Base-by-base conservation (phyloP, 805 yeast species). In the Zygosaccharomyces bisporus region DNA sequence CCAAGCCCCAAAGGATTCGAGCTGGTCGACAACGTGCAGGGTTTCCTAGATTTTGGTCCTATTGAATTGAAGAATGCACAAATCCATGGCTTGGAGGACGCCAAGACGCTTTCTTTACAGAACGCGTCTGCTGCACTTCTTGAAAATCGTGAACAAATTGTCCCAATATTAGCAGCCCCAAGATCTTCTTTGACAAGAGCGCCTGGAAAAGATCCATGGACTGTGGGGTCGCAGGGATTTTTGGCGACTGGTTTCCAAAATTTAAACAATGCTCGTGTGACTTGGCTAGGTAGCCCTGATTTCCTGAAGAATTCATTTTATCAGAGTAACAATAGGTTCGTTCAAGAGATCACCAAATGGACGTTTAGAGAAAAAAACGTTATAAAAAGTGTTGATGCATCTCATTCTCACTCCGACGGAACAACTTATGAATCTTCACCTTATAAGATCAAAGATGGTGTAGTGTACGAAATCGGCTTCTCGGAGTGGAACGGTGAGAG, bases 161-260 rank as follows among this genome's bases (percentile, higher is more conserved):
- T 87, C 38, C 96, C 97, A 10, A 63, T 90, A 34, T 59, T 86
- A 33, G 71, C 70, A 49, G 86, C 89, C 3, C 73, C 89, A 20
- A 69, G 73, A 40, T 79, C 90, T 2, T 77, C 91, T 3, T 76
- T 76, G 59, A 75, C 86, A 54, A 68, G 63, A 54, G 73, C 63
- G 20, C 66, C 70, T n/a, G 64, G 73, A 32, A 72, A 72, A 20
- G 53, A 79, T 4, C 53, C 80, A 3, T 90, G 96, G 95, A 79
- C 86, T 10, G 70, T 80, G 27, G 96, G 96, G 23, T 71, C 80
- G 34, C 95, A 90, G 67, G 89, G 87, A 4, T 82, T 71, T 61
- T 61, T 86, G 41, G 78, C 81, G 17, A 95, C 79, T 7, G 93
- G 81, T 1, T 76, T 87, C 56, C 99, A 93, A 70, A 83, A 83